These are phyloP conservation scores for Glarea lozoyensis DNA, from an alignment of 495 filamentous ascomycete species.

Conservation along the genomic window DNA sequence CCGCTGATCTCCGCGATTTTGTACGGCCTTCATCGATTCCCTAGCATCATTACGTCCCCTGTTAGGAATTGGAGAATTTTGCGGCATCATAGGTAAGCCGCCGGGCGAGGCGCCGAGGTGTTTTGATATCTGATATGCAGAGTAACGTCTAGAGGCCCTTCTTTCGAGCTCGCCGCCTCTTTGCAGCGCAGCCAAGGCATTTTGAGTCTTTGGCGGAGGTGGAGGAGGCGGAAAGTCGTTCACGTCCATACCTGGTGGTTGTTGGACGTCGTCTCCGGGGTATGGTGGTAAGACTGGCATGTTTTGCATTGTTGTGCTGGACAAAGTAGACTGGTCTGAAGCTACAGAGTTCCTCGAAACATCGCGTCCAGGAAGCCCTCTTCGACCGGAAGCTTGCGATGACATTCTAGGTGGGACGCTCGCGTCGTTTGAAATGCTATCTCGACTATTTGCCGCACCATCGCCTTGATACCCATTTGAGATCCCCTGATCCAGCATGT, in stretches of 20 bases:
- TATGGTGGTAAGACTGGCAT: slow-evolving; percentile 59
- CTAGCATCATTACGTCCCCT: slow-evolving; percentile 71
- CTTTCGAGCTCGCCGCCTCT: slow-evolving; percentile 87
- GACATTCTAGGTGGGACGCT: slow-evolving; percentile 17
- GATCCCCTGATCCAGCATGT: slow-evolving; percentile 53
- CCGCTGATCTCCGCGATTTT: slow-evolving; percentile 59
- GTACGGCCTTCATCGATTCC: slow-evolving; percentile 88
- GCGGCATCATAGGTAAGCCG: slow-evolving; percentile 80
- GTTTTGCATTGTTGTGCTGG: slow-evolving; percentile 60
- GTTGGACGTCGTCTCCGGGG: slow-evolving; percentile 42
- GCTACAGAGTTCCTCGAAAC: slow-evolving; percentile 35
- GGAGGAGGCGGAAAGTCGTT: slow-evolving; percentile 58
- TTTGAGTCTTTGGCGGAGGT: slow-evolving; percentile 70
- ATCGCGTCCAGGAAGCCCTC: slow-evolving; percentile 31
- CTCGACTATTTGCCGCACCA: slow-evolving; percentile 4
- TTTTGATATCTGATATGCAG: slow-evolving; percentile 90
- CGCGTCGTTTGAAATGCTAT: slow-evolving; percentile 1
- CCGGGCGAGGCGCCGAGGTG: slow-evolving; percentile 74
- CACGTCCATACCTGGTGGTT: slow-evolving; percentile 27
- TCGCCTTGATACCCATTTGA: slow-evolving; percentile 33
- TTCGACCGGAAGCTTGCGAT: slow-evolving; percentile 12
- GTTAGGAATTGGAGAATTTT: slow-evolving; percentile 82
- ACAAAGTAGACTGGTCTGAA: slow-evolving; percentile 49
- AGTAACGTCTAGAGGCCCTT: slow-evolving; percentile 86
- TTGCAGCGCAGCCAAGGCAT: slow-evolving; percentile 85